A percentile compares a stretch with the other conserved stretches of the same genome.
These are phyloP conservation scores for Acorus calamus DNA, from an alignment of 106 monocot genomes.

Conservation along the genomic window DNA sequence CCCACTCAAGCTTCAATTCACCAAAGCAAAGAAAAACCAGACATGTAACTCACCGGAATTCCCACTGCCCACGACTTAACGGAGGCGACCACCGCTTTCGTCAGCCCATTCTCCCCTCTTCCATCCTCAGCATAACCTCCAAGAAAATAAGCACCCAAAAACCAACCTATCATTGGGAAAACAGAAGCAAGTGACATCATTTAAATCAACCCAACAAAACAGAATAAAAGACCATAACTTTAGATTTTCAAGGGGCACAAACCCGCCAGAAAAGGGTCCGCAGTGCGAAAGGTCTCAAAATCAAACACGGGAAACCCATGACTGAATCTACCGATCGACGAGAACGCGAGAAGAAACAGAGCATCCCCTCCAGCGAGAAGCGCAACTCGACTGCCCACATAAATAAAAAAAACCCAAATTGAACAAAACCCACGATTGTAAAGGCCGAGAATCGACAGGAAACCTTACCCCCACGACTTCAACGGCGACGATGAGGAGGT, in stretches of 20 bases:
- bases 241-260: neutral
- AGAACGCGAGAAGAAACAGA: conserved; percentile 62
- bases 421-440: neutral
- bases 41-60: conserved; percentile 47
- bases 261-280: conserved; percentile 90
- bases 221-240: neutral
- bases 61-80: conserved; percentile 66
- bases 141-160: conserved; percentile 47
- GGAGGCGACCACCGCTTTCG: conserved; percentile 25
- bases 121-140: conserved; percentile 47
- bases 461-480: neutral
- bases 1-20: too few relatives aligned
- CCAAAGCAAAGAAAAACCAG: too few relatives aligned
- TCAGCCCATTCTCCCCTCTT: conserved; percentile 39
- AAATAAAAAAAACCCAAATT: neutral
- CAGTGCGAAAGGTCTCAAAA: conserved; percentile 58
- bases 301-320: conserved; percentile 69
- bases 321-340: conserved; percentile 76
- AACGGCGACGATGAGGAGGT: conserved; percentile 3
- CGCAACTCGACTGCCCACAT: conserved; percentile 41
- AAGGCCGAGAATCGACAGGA: neutral
- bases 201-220: neutral
- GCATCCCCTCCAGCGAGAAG: conserved; percentile 66
- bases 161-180: conserved; percentile 34
- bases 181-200: neutral